Base-by-base conservation (phyloP, 139 green algal species). In the Chlamydomonas incerta region DNA sequence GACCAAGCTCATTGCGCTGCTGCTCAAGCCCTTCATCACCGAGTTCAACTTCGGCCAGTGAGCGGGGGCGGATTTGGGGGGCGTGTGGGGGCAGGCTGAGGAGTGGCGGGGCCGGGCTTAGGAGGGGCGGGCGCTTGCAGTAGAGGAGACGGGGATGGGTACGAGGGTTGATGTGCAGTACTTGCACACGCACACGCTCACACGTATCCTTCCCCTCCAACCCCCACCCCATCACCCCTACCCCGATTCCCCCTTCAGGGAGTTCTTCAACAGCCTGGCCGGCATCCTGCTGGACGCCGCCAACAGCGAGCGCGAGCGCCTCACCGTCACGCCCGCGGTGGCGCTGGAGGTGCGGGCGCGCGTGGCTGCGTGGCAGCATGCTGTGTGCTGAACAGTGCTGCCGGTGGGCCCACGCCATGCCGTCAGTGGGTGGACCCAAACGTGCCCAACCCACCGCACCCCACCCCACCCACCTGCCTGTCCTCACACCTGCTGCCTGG, bases 21-120 rank as follows among this genome's bases (percentile, higher is more conserved):
- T 81, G 31, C 73, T 81, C 31, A 69, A 68, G 73, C 73, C 73
- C 52, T 81, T 81, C 73, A 52, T 79, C 4, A 29, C 33, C n/a
- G 29, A 26, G 15, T 15, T 41, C 24, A 57, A 79, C 6, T 46
- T 35, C 47, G 29, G 20, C 1, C 72, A 79, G 72, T 79, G 50
- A 79, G 52, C 35, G 8, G 55, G 8, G 8, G 41, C 5, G 41
- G 6, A 50, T 8, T 50, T 50, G 41, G 41, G 41, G 41, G 5
- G 41, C 8, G 41, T 50, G 41, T 50, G 41, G 5, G 41, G n/a
- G n/a, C n/a, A n/a, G n/a, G n/a, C n/a, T n/a, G n/a, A n/a, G n/a
- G n/a, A n/a, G n/a, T n/a, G n/a, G n/a, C n/a, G n/a, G n/a, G n/a
- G n/a, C n/a, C n/a, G n/a, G n/a, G n/a, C n/a, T n/a, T n/a, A n/a